These are phyloP conservation scores for Drechslerella dactyloides DNA, from an alignment of 2,329 filamentous ascomycete species.

Conservation along the genomic window DNA sequence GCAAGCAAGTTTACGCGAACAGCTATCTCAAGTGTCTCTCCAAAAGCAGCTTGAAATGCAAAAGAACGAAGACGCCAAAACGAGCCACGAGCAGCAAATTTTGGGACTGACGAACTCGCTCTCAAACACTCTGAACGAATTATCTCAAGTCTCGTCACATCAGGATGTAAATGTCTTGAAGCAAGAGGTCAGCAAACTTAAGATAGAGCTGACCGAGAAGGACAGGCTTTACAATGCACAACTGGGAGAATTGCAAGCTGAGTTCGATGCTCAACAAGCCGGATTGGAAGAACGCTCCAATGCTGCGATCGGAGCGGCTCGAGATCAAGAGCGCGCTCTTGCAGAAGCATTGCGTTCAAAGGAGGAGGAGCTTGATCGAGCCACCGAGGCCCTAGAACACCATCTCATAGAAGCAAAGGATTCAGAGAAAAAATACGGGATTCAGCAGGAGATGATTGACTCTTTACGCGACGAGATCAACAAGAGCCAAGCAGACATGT, in stretches of 20 bases:
- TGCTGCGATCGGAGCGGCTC: not conserved
- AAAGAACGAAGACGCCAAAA: constrained; percentile 31
- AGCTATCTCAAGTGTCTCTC: constrained; percentile 18
- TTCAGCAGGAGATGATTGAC: constrained; percentile 27
- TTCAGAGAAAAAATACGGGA: constrained; percentile 9
- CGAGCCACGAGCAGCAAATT: constrained; percentile 36
- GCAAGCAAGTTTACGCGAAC: not conserved
- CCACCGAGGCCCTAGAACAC: constrained; percentile 14
- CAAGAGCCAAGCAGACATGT: constrained; percentile 5
- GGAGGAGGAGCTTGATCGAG: constrained; percentile 12
- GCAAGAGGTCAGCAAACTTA: constrained; percentile 28
- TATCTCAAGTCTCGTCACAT: constrained; percentile 41
- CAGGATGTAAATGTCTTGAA: constrained; percentile 27
- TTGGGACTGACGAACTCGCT: constrained; percentile 39
- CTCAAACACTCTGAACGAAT: constrained; percentile 38
- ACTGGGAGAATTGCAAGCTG: constrained; percentile 13
- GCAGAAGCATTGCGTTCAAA: constrained; percentile 11
- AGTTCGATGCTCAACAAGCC: not conserved
- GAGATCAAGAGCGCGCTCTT: constrained; percentile 15
- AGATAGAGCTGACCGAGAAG: constrained; percentile 18
- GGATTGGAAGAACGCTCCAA: constrained; percentile 23
- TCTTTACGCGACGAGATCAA: constrained; percentile 19
- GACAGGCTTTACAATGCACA: constrained; percentile 11
- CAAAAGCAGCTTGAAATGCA: constrained; percentile 25
- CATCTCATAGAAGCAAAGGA: constrained; percentile 8